Evolutionary conservation across 202 grass and related monocot species (phyloP), one percentile per base, ranked within the genome.

Genomic region (Cymbopogon flexuosus): DNA sequence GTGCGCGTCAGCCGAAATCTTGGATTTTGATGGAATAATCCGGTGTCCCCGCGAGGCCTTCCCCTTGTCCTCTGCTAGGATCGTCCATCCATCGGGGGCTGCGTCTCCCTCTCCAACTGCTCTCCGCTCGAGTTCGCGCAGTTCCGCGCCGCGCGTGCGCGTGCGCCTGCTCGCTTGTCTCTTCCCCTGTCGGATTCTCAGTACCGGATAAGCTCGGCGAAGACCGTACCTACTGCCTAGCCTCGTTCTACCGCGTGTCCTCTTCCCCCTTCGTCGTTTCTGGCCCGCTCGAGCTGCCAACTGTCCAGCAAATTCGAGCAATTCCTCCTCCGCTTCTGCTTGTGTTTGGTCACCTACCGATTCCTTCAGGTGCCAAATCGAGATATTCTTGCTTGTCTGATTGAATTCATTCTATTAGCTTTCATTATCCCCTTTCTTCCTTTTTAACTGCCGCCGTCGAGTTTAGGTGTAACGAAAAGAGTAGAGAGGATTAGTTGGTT

Each of bases 401-500:
- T 4, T 5, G 5, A 1, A 18, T 10, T 0, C 3, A 0, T 57
- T 57, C 22, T 21, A 56, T 56, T 9, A 19, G 0, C 6, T 54
- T 19, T 19, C 5, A 5, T 3, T 3, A 21, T 8, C 18, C 51
- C 2, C 3, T 21, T 12, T 19, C 1, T 30, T n/a, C 37, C 21
- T 30, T 13, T 70, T 61, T 57, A 36, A 41, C 19, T 30, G 46
- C 35, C 57, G 56, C 16, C 59, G 2, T 31, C 9, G 49, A 57
- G 65, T 42, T 69, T 80, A 57, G 78, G 66, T 71, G 66, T 71
- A 81, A 34, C 66, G 39, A 9, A 71, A 81, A 72, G 79, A 22
- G 6, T 13, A 18, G 13, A 18, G 13, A 16, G 3, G 15, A 16
- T 81, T 62, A 37, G 62, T 39, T 79, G 3, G 42, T 14, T 62